Percentiles rank a stretch among this genome's conserved stretches.
Evolutionary conservation across 768 basidiomycete genomes (phyloP).

Genomic region (Candolleomyces efflorescens): DNA sequence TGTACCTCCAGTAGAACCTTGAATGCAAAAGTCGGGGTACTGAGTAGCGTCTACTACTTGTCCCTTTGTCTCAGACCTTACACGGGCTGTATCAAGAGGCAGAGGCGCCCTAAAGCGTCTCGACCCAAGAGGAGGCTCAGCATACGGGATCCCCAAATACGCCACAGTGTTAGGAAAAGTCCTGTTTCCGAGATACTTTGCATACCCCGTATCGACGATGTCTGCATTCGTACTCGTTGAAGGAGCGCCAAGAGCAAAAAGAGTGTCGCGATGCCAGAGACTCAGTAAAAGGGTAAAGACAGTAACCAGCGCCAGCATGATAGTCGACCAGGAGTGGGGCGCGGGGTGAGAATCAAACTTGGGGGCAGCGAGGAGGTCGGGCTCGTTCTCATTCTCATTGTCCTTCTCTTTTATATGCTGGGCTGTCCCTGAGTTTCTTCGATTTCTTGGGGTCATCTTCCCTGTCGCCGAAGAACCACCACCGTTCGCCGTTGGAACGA

Average conservation of each 20-base stretch:
- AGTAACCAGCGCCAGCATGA: neutral
- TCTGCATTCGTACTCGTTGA: constrained; percentile 2
- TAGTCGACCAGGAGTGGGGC: no score
- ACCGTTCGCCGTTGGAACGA: no score
- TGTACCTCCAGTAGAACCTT: constrained; percentile 48
- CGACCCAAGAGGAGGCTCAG: constrained; percentile 52
- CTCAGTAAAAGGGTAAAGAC: neutral
- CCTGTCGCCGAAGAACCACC: no score
- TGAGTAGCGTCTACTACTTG: constrained; percentile 44
- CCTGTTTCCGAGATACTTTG: constrained; percentile 50
- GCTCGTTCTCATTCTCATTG: no score
- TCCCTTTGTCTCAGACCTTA: constrained; percentile 31
- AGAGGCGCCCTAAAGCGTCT: constrained; percentile 49
- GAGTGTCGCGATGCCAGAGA: neutral
- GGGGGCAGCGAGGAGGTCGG: neutral
- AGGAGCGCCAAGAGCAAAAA: neutral
- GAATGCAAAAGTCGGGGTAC: constrained; percentile 58
- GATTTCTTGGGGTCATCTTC: no score
- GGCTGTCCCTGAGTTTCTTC: no score
- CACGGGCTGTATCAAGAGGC: constrained; percentile 44
- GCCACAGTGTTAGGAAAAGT: constrained; percentile 50
- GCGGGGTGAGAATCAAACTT: neutral
- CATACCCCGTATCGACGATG: constrained; percentile 56
- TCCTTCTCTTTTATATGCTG: no score
- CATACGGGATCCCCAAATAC: constrained; percentile 57